Conservation (phyloP, 129 eudicot genomes). For the Escallonia rubra region DNA sequence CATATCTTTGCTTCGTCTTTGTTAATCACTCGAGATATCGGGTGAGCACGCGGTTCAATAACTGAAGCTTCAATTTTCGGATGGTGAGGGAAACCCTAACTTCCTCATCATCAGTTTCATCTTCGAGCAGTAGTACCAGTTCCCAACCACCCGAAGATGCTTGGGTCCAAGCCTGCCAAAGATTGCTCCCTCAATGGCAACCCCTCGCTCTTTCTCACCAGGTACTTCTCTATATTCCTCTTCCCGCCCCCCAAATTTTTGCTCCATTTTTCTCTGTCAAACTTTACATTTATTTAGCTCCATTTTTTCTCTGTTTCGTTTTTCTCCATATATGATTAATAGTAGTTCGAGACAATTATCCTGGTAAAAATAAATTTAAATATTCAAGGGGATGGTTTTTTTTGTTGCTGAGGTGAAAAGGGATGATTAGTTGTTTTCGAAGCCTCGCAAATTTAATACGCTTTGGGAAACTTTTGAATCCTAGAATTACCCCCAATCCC, state of each 20-base stretch:
- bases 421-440: too few species aligned
- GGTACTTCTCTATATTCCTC: constrained; percentile 11
- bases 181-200: constrained; percentile 37
- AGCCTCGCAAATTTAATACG: too few species aligned
- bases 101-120: constrained; percentile 21
- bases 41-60: too few species aligned
- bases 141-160: constrained; percentile 43
- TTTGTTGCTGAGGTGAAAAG: too few species aligned
- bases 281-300: background rate
- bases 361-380: too few species aligned
- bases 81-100: constrained; percentile 48
- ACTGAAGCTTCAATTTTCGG: background rate
- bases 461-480: too few species aligned
- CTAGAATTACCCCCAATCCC: too few species aligned
- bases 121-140: background rate
- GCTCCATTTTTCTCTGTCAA: background rate
- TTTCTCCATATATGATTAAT: background rate
- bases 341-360: background rate
- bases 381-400: too few species aligned
- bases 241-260: too few species aligned
- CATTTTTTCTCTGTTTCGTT: background rate
- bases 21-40: too few species aligned
- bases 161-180: constrained; percentile 27
- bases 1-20: too few species aligned
- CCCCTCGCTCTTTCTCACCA: constrained; percentile 22